Evolutionary conservation across 2,329 filamentous ascomycete species (phyloP).

Genomic region (Esteya vermicola): DNA sequence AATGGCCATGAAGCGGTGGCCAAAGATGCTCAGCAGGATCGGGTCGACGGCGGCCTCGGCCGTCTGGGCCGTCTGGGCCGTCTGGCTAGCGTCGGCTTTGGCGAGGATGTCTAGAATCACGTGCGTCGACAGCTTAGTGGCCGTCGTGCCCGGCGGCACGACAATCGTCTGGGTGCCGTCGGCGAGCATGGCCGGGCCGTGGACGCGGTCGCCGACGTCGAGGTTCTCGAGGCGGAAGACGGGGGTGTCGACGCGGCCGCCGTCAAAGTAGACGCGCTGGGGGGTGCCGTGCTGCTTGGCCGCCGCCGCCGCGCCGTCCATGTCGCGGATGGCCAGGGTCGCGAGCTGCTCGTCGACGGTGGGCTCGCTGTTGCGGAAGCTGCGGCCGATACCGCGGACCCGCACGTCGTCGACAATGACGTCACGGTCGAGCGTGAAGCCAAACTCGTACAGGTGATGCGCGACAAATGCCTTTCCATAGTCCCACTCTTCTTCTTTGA

Average conservation of each 20-base stretch:
- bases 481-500: too few relatives aligned
- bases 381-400: conserved; percentile 78
- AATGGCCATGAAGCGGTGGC: conserved; percentile 73
- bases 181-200: conserved; percentile 73
- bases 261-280: conserved; percentile 66
- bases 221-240: conserved; percentile 72
- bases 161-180: conserved; percentile 88
- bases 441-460: conserved; percentile 86
- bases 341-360: conserved; percentile 76
- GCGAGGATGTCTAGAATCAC: conserved; percentile 61
- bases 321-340: conserved; percentile 42
- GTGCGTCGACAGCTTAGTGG: conserved; percentile 69
- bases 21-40: conserved; percentile 65
- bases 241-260: conserved; percentile 61
- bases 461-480: conserved; percentile 75
- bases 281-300: conserved; percentile 49
- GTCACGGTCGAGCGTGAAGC: conserved; percentile 74
- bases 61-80: conserved; percentile 12
- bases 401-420: conserved; percentile 86
- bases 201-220: conserved; percentile 54
- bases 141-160: conserved; percentile 63
- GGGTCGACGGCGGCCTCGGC: conserved; percentile 41
- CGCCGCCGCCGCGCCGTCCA: not conserved
- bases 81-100: not conserved
- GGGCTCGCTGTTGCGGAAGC: conserved; percentile 64